Evolutionary conservation across 805 yeast genomes (phyloP), one percentile per base, ranked within the genome.

Genomic region (Candida michaelii): DNA sequence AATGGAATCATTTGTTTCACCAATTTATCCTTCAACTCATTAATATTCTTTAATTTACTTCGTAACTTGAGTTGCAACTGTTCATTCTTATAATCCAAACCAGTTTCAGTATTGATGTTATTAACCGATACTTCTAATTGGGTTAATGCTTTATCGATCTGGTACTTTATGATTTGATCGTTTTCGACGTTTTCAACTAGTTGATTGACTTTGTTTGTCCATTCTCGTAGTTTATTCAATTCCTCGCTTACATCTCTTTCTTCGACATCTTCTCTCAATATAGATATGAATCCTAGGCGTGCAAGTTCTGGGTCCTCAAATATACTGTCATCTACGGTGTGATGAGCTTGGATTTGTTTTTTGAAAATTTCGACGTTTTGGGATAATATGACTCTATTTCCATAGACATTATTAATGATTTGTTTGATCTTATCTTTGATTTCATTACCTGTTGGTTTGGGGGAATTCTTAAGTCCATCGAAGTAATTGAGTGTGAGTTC

Each of bases 51-150:
- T 13, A 63, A 46, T 44, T 66, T 67, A 27, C 46, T 46, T 14
- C 72, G 51, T 16, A 70, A 43, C 0, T 42, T 48, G 5, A 24
- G 50, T 48, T 58, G 60, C 35, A 66, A 42, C 9, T 47, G 39
- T 18, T 58, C 62, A 21, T 57, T 61, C 7, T 54, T 55, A 13
- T 59, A 53, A 39, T 67, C 73, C 21, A 70, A 53, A 18, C 66
- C 66, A 16, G 63, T 48, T 24, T 51, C 53, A 36, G 45, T 52
- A 10, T 47, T 24, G 13, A 34, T 25, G 14, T 36, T 27, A 14
- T 39, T 40, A 3, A 48, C 38, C 41, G 50, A 48, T 16, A 53
- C 12, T 4, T 55, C 50, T 18, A 67, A 48, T 38, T 63, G 65
- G 7, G 54, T 45, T 5, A 68, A 41, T 13, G 66, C 45, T 38